Evolutionary conservation across 306 rosid genomes (phyloP).

Genomic region (Cucurbita ficifolia): DNA sequence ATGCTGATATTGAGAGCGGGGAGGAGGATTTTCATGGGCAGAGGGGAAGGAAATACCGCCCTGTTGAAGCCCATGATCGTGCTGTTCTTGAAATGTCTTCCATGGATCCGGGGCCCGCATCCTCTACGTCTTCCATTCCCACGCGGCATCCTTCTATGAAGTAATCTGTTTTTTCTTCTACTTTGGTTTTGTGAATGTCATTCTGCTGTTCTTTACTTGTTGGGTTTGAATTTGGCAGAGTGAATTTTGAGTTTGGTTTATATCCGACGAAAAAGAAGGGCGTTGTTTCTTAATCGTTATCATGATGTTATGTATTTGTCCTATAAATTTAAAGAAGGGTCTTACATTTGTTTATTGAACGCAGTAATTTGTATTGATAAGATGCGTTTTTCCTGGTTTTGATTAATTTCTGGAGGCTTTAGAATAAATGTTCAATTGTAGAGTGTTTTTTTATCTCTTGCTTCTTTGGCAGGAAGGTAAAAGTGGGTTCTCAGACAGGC

Average conservation of each 20-base stretch:
- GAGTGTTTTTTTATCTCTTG: not conserved
- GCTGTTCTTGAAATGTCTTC: slow-evolving; percentile 97
- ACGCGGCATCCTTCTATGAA: slow-evolving; percentile 39
- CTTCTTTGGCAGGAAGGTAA: slow-evolving; percentile 41
- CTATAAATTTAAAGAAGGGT: not conserved
- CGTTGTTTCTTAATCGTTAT: not conserved
- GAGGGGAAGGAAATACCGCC: slow-evolving; percentile 68
- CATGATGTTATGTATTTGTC: not conserved
- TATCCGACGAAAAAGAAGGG: not conserved
- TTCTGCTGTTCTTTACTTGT: not conserved
- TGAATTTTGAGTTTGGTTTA: not conserved
- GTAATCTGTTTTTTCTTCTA: slow-evolving; percentile 19
- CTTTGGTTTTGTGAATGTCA: not conserved
- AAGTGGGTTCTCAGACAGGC: slow-evolving; percentile 27
- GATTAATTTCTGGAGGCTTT: not conserved
- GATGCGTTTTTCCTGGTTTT: not conserved
- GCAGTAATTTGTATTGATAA: not conserved
- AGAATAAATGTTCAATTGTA: not conserved
- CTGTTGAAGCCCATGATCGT: slow-evolving; percentile 84
- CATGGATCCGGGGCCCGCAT: slow-evolving; percentile 75
- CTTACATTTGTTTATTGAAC: not conserved
- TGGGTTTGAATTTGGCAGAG: not conserved
- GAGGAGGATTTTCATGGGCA: slow-evolving; percentile 49
- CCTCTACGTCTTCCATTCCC: slow-evolving; percentile 38
- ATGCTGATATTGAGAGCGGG: slow-evolving; percentile 63